Conservation (phyloP, 2,329 filamentous ascomycete species). For the Xylariaceae sp. region DNA sequence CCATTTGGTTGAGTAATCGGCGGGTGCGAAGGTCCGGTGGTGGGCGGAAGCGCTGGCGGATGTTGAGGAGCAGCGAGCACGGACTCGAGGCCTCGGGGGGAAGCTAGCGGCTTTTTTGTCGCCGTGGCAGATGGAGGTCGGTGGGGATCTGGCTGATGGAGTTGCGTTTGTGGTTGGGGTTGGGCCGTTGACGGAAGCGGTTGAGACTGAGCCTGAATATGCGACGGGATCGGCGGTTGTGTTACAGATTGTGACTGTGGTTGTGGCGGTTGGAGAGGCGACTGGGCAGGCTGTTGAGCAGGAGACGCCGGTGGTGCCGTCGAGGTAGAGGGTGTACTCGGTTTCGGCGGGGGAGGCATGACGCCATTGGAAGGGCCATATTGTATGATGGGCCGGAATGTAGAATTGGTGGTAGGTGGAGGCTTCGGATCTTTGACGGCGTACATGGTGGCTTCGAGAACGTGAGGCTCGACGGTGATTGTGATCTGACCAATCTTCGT, state of each 20-base stretch:
- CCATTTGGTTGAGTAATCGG: slow-evolving; percentile 36
- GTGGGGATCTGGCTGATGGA: slow-evolving; percentile 16
- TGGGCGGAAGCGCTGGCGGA: slow-evolving; percentile 27
- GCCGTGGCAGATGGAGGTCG: slow-evolving; percentile 15
- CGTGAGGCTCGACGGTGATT: slow-evolving; percentile 78
- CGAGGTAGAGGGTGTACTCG: slow-evolving; percentile 36
- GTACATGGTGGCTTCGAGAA: slow-evolving; percentile 75
- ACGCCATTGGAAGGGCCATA: slow-evolving; percentile 66
- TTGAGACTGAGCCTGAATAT: slow-evolving; percentile 17
- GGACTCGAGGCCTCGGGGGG: slow-evolving; percentile 36
- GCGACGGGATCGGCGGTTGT: slow-evolving; percentile 20
- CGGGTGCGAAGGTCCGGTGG: slow-evolving; percentile 30
- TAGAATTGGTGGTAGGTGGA: slow-evolving; percentile 40
- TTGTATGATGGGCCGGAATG: slow-evolving; percentile 61
- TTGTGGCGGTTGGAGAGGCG: slow-evolving; percentile 17
- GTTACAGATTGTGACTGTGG: slow-evolving; percentile 14
- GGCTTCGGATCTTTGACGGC: slow-evolving; percentile 68
- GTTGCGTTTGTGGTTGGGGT: slow-evolving; percentile 7
- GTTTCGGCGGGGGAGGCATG: slow-evolving; percentile 57
- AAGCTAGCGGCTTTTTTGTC: slow-evolving; percentile 21
- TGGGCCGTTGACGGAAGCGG: slow-evolving; percentile 2
- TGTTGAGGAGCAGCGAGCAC: slow-evolving; percentile 38
- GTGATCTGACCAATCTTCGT: slow-evolving; percentile 72
- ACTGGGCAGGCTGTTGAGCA: slow-evolving; percentile 12
- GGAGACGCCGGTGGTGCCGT: slow-evolving; percentile 18